These are phyloP conservation scores for Puccinia horiana DNA, from an alignment of 1,284 basidiomycete genomes.

Conservation along the genomic window DNA sequence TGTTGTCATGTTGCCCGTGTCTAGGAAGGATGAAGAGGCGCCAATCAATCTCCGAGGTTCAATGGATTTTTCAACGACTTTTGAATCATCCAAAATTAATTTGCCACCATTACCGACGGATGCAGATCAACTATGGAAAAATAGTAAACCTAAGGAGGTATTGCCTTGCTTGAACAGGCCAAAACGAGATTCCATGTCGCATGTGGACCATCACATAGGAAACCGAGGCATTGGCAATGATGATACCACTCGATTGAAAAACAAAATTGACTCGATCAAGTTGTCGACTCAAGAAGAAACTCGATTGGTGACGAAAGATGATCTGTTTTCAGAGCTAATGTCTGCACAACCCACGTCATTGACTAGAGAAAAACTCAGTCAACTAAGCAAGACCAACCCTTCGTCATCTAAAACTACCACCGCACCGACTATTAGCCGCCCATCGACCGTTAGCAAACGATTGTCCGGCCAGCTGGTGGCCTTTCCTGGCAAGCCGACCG, in stretches of 20 bases:
- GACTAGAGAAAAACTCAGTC: background rate
- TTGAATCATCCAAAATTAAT: slow-evolving; percentile 24
- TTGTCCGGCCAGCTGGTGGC: background rate
- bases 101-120: slow-evolving; percentile 15
- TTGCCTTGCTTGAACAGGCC: background rate
- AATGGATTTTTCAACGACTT: slow-evolving; percentile 32
- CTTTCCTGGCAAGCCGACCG: background rate
- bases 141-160: slow-evolving; percentile 13
- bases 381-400: background rate
- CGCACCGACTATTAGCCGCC: background rate
- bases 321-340: slow-evolving; percentile 26
- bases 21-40: slow-evolving; percentile 34
- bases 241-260: background rate
- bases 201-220: background rate
- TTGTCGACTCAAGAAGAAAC: background rate
- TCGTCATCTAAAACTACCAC: background rate
- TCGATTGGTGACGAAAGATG: background rate
- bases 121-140: slow-evolving; percentile 25
- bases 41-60: slow-evolving; percentile 20
- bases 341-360: background rate
- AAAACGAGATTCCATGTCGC: background rate
- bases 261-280: slow-evolving; percentile 14
- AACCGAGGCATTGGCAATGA: background rate
- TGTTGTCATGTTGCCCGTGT: background rate
- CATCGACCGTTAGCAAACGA: background rate